Evolutionary conservation across 352 stramenopile genomes (phyloP).

Genomic region (Lagenidium sp.): DNA sequence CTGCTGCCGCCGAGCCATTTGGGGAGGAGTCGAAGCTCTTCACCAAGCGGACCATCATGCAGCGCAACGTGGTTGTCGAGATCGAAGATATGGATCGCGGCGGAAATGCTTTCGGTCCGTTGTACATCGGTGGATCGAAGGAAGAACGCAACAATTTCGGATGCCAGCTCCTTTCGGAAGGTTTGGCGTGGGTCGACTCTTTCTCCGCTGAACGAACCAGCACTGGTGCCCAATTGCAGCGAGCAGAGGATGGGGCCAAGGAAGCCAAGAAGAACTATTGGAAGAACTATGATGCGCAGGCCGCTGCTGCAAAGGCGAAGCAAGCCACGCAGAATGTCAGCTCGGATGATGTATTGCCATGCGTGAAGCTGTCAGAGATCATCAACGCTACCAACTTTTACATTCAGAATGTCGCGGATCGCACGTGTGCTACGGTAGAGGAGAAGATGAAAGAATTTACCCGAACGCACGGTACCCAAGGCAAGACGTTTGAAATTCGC

Average conservation of each 20-base stretch:
- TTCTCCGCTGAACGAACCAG: slow-evolving; percentile 91
- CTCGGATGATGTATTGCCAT: slow-evolving; percentile 54
- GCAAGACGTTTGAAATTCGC: slow-evolving; percentile 88
- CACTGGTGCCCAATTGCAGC: slow-evolving; percentile 56
- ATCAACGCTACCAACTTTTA: slow-evolving; percentile 91
- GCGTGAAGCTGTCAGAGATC: slow-evolving; percentile 92
- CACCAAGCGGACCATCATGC: slow-evolving; percentile 82
- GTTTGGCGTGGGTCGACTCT: slow-evolving; percentile 89
- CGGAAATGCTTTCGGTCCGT: slow-evolving; percentile 85
- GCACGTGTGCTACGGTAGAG: slow-evolving; percentile 83
- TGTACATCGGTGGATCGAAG: slow-evolving; percentile 60
- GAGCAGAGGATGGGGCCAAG: slow-evolving; percentile 85
- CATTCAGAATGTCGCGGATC: slow-evolving; percentile 87
- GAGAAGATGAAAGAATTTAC: slow-evolving; percentile 94
- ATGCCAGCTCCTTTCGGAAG: slow-evolving; percentile 87
- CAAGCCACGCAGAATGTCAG: slow-evolving; percentile 29
- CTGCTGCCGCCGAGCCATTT: slow-evolving; percentile 77
- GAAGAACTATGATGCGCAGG: slow-evolving; percentile 75
- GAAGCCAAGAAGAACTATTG: slow-evolving; percentile 93
- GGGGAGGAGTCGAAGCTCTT: slow-evolving; percentile 87
- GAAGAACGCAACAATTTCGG: slow-evolving; percentile 85
- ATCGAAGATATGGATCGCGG: slow-evolving; percentile 92
- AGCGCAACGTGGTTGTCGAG: slow-evolving; percentile 88
- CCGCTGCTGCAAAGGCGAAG: slow-evolving; percentile 33
- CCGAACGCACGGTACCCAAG: slow-evolving; percentile 73